Evolutionary conservation across 2,329 filamentous ascomycete species (phyloP), one percentile per base, ranked within the genome.

Genomic region (Myotisia sp.): DNA sequence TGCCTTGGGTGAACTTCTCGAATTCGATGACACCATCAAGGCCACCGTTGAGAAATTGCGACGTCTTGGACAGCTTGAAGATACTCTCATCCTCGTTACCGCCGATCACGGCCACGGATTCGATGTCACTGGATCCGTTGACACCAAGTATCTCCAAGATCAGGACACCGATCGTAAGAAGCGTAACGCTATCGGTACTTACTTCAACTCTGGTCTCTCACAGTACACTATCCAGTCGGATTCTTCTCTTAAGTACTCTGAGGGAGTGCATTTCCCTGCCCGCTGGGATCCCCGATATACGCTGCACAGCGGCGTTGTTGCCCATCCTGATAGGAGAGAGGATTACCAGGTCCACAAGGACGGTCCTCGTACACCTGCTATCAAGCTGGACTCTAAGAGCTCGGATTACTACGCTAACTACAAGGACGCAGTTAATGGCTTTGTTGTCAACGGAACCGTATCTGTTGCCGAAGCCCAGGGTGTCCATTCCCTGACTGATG

Each of bases 71-170:
- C 67, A 74, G 37, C 67, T 85, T 20, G 71, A 87, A 6, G 72
- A 85, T 41, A 92, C 83, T 1, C 70, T 87, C 3, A 67, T 92
- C 43, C 53, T 92, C 32, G 79, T 90, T 31, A 84, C 82, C 3
- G 79, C 82, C n/a, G 82, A 92, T 51, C 83, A 90, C 64, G 83
- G 83, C 26, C 83, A 92, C 60, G 83, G 83, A 36, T 92, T 92
- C 53, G 83, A 86, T 46, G 83, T 92, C 45, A 86, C 78, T 53
- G 83, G 83, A 42, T 76, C 68, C 42, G 80, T 83, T 30, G 83
- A 92, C 51, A 90, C 82, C 12, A 64, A 79, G 52, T 90, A 86
- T 58, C 65, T 87, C 29, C 62, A 70, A 10, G 68, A 70, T 3
- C 71, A 84, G 47, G 57, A 64, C 5, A 65, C 67, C 12, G 73